Evolutionary conservation across 2,329 filamentous ascomycete genomes (phyloP).

Genomic region (Emmonsiellopsis sp.): DNA sequence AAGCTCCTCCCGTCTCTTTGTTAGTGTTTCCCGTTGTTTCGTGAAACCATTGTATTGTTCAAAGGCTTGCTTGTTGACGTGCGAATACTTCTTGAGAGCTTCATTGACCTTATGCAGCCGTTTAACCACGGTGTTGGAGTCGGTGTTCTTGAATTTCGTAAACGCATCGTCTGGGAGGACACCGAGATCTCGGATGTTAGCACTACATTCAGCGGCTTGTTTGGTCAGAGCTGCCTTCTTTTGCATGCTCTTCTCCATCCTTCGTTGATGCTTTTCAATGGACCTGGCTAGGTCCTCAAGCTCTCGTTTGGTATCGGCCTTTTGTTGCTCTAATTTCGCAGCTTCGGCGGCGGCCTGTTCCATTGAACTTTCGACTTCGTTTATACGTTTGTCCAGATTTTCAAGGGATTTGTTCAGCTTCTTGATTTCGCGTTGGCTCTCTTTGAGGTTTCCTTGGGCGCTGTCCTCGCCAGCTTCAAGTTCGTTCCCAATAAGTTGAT

Average conservation of each 20-base stretch:
- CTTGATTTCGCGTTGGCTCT: slow-evolving; percentile 71
- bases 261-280: slow-evolving; percentile 79
- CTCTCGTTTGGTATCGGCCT: slow-evolving; percentile 56
- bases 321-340: slow-evolving; percentile 48
- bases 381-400: slow-evolving; percentile 57
- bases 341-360: slow-evolving; percentile 50
- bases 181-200: slow-evolving; percentile 85
- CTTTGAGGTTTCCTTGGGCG: slow-evolving; percentile 57
- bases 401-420: slow-evolving; percentile 61
- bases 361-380: slow-evolving; percentile 64
- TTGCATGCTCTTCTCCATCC: slow-evolving; percentile 84
- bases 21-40: slow-evolving; percentile 76
- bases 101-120: slow-evolving; percentile 87
- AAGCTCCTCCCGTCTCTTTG: slow-evolving; percentile 75
- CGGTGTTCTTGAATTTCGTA: slow-evolving; percentile 77
- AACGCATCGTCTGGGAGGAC: slow-evolving; percentile 91
- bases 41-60: slow-evolving; percentile 99
- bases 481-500: slow-evolving; percentile 70
- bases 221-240: slow-evolving; percentile 72
- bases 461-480: slow-evolving; percentile 55
- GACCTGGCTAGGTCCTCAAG: slow-evolving; percentile 66
- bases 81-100: slow-evolving; percentile 87
- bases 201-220: slow-evolving; percentile 69
- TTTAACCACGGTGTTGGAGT: slow-evolving; percentile 61
- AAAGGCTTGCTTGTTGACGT: slow-evolving; percentile 99